phyloP scores from a whole-genome alignment of 202 grass and related monocot species.

The Tripidium arundinaceum region DNA sequence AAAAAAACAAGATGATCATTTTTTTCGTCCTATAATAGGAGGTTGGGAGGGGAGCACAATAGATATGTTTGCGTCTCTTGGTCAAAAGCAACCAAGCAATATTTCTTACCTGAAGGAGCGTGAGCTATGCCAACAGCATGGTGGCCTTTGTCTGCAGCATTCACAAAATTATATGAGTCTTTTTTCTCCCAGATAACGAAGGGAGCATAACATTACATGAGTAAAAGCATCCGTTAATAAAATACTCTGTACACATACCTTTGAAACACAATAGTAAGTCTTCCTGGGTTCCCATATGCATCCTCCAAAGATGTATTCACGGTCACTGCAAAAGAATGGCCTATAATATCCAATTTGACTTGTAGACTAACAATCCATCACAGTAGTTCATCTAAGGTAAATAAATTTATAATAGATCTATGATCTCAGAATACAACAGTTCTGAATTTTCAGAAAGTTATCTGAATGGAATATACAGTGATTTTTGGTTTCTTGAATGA shows the following conservation, averaged over 20 bases:
- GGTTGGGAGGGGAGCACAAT: not conserved
- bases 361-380: no score
- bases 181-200: not conserved
- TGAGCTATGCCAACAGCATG: slow-evolving; percentile 85
- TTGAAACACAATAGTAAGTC: slow-evolving; percentile 87
- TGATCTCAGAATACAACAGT: no score
- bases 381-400: no score
- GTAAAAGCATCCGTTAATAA: not conserved
- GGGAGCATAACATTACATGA: not conserved
- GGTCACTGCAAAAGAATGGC: slow-evolving; percentile 99
- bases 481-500: no score
- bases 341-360: no score
- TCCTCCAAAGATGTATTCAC: slow-evolving; percentile 95
- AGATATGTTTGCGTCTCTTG: not conserved
- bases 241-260: slow-evolving; percentile 41
- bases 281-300: slow-evolving; percentile 93
- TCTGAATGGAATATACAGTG: no score
- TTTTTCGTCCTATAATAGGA: not conserved
- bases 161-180: not conserved
- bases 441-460: no score
- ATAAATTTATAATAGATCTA: no score
- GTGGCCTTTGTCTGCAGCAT: slow-evolving; percentile 54
- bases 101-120: slow-evolving; percentile 73
- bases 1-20: not conserved
- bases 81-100: slow-evolving; percentile 1